Base-by-base conservation (phyloP, 176 grass and related monocot species). In the Alloteropsis semialata region DNA sequence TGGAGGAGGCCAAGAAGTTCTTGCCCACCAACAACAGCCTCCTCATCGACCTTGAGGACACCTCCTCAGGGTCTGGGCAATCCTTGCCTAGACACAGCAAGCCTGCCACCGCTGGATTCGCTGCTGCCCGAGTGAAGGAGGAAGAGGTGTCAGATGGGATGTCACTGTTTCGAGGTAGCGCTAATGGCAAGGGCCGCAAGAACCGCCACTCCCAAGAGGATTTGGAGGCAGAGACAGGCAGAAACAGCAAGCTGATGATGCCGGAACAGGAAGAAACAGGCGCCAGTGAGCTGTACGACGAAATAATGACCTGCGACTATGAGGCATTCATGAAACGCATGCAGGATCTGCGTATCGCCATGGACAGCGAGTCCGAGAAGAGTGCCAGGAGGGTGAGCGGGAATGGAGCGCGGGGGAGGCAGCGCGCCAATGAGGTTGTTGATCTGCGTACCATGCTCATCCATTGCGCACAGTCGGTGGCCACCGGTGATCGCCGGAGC, bases 381-480 rank as follows among this genome's bases (percentile, higher is more conserved):
- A 80, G 49, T n/a, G 42, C 24, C 14, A 84, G 62, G 24, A 68
- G 10, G 18, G 60, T 39, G 28, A 66, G n/a, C 15, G 17, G 76
- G 28, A 82, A 78, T 66, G 75, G 49, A 5, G 37, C 21, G 0
- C 63, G 78, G 24, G 77, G 86, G 8, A 88, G 81, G 46, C 59
- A 50, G 6, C 19, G 59, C 2, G 28, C 55, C 1, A 36, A 28
- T 18, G 83, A 84, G 66, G 74, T 83, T 25, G 93, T 96, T 12
- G 90, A 96, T 82, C 85, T 92, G 62, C 79, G 76, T 37, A 90
- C 88, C 60, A 74, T 90, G 81, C 88, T 96, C 38, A 84, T 96
- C 79, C 90, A 90, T 32, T 92, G 90, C 2, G 88, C 88, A n/a
- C 90, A 95, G 58, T 68, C 90, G 16, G 85, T 92, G 58, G 75